phyloP scores from a whole-genome alignment of 1,284 basidiomycete genomes.

The Bondarzewia mesenterica region DNA sequence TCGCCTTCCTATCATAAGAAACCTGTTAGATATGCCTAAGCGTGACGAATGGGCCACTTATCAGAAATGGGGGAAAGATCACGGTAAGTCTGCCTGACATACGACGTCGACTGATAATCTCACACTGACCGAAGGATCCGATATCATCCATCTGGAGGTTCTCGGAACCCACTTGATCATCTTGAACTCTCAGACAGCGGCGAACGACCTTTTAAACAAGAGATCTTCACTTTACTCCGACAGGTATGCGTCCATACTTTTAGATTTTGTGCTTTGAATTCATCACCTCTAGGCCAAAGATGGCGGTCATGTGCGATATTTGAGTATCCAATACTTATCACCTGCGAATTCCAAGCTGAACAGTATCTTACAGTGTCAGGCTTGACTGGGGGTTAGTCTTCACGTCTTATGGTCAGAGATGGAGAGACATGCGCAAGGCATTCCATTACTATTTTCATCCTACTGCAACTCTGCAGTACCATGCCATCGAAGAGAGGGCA shows the following conservation, averaged over 20 bases:
- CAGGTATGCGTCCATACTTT: slow-evolving; percentile 7
- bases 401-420: slow-evolving; percentile 16
- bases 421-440: slow-evolving; percentile 16
- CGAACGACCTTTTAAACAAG: slow-evolving; percentile 28
- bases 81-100: slow-evolving; percentile 8
- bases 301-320: slow-evolving; percentile 8
- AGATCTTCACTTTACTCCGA: slow-evolving; percentile 14
- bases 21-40: slow-evolving; percentile 14
- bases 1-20: slow-evolving; percentile 18
- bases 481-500: slow-evolving; percentile 13
- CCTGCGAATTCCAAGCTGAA: not conserved
- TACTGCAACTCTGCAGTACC: slow-evolving; percentile 11
- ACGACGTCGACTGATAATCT: not conserved
- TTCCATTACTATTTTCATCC: slow-evolving; percentile 18
- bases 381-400: slow-evolving; percentile 13
- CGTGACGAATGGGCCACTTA: slow-evolving; percentile 15
- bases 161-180: slow-evolving; percentile 12
- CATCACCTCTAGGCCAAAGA: slow-evolving; percentile 3
- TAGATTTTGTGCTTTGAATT: not conserved
- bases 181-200: slow-evolving; percentile 21
- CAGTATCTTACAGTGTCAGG: slow-evolving; percentile 3
- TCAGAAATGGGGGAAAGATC: slow-evolving; percentile 12
- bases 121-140: slow-evolving; percentile 5
- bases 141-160: slow-evolving; percentile 7
- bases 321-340: slow-evolving; percentile 1